Conservation (phyloP, 2,329 filamentous ascomycete species). For the Pyrenochaeta sp. region DNA sequence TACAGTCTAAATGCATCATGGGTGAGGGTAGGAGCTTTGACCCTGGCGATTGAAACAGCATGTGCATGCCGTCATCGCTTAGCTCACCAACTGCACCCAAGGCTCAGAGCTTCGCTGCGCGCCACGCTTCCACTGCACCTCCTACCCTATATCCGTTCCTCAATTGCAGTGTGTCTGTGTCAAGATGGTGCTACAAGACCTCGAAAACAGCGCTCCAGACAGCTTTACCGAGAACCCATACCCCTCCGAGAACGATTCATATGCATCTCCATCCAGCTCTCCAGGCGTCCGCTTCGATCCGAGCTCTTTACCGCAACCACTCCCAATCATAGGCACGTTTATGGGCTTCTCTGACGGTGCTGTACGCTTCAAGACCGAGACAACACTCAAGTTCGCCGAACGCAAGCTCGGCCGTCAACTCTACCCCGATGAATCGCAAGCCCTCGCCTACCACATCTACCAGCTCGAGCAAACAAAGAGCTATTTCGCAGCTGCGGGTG, state of each 20-base stretch:
- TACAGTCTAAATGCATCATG: conserved; percentile 8
- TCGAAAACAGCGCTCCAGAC: conserved; percentile 39
- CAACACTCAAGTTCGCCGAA: conserved; percentile 44
- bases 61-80: conserved; percentile 40
- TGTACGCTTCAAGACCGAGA: conserved; percentile 39
- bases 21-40: conserved; percentile 11
- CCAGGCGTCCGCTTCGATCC: conserved; percentile 45
- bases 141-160: conserved; percentile 44
- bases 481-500: conserved; percentile 50
- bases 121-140: conserved; percentile 35
- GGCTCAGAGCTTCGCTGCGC: conserved; percentile 7
- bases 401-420: conserved; percentile 49
- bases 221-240: conserved; percentile 42
- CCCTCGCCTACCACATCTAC: conserved; percentile 52
- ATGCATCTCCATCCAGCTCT: conserved; percentile 27
- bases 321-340: conserved; percentile 44
- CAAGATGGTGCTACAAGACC: conserved; percentile 54
- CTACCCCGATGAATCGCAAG: conserved; percentile 53
- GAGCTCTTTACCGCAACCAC: conserved; percentile 47
- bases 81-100: conserved; percentile 25
- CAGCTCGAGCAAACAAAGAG: conserved; percentile 49
- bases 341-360: conserved; percentile 38
- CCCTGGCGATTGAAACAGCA: conserved; percentile 14
- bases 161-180: conserved; percentile 7
- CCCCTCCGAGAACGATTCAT: conserved; percentile 50